Evolutionary conservation across 1,284 basidiomycete species (phyloP).

Genomic region (Cutaneotrichosporon mucoides): DNA sequence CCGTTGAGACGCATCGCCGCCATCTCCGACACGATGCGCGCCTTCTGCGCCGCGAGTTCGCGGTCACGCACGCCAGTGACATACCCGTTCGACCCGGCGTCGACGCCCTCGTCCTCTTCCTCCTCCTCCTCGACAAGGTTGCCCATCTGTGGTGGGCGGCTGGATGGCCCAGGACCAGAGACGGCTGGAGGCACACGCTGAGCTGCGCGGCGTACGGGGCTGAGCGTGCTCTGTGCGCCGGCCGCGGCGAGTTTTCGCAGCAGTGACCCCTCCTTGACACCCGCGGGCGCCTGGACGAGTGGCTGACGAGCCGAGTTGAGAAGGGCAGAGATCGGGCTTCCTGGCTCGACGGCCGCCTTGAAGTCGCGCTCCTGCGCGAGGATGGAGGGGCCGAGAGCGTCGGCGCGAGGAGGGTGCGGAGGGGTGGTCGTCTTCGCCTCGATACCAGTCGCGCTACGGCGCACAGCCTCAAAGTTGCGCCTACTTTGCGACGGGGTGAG

Average conservation of each 20-base stretch:
- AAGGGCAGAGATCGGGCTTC: constrained; percentile 86
- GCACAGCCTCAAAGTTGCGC: constrained; percentile 59
- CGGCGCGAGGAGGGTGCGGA: constrained; percentile 8
- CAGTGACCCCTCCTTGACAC: constrained; percentile 56
- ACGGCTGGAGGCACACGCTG: constrained; percentile 3
- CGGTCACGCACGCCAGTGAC: constrained; percentile 25
- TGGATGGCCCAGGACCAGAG: constrained; percentile 33
- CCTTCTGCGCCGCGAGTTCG: constrained; percentile 73
- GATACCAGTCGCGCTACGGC: constrained; percentile 36
- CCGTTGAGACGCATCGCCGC: constrained; percentile 46
- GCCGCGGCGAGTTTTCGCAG: constrained; percentile 55
- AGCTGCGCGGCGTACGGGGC: constrained; percentile 38
- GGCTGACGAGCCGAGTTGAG: constrained; percentile 82
- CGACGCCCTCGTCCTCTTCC: constrained; percentile 42
- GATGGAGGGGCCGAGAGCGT: constrained; percentile 50
- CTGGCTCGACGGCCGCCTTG: constrained; percentile 90
- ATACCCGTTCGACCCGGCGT: background rate
- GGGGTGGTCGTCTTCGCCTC: constrained; percentile 16
- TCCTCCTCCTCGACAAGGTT: constrained; percentile 41
- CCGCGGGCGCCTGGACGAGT: constrained; percentile 62
- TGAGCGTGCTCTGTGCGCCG: constrained; percentile 42
- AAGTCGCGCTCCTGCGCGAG: constrained; percentile 92
- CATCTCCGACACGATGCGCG: constrained; percentile 85
- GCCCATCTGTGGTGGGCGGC: constrained; percentile 57
- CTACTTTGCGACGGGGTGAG: constrained; percentile 63